Evolutionary conservation across 2,329 filamentous ascomycete genomes (phyloP).

Genomic region (Dothideomycetes sp.): DNA sequence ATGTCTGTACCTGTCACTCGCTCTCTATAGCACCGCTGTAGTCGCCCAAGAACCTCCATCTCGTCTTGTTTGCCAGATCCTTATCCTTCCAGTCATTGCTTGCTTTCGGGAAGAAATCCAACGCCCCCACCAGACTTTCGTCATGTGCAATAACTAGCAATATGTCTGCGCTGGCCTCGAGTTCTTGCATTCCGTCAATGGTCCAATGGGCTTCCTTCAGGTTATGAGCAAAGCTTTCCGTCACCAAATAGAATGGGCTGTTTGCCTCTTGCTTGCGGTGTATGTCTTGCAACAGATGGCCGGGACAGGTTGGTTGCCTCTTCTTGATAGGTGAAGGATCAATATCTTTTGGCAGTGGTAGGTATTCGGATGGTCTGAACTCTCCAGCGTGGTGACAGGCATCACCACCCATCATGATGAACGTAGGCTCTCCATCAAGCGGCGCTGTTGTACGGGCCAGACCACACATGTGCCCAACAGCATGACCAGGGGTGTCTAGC

Average conservation of each 20-base stretch:
- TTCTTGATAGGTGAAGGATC: conserved; percentile 25
- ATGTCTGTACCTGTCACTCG: neutral
- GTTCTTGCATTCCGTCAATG: conserved; percentile 38
- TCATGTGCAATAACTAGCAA: conserved; percentile 43
- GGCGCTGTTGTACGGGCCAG: conserved; percentile 34
- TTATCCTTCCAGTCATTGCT: conserved; percentile 40
- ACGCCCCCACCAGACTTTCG: conserved; percentile 31
- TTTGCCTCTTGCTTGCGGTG: conserved; percentile 27
- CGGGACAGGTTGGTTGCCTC: conserved; percentile 29
- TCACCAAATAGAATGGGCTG: conserved; percentile 29
- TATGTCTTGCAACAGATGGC: conserved; percentile 32
- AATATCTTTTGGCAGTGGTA: conserved; percentile 32
- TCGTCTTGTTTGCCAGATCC: conserved; percentile 36
- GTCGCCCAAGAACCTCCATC: conserved; percentile 45
- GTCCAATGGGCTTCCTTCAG: conserved; percentile 29
- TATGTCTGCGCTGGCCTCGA: conserved; percentile 37
- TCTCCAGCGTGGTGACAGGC: conserved; percentile 38
- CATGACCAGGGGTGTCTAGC: conserved; percentile 45
- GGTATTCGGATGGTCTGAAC: conserved; percentile 35
- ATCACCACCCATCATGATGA: conserved; percentile 45
- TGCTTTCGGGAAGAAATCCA: conserved; percentile 43
- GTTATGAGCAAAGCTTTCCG: conserved; percentile 26
- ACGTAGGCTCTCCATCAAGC: conserved; percentile 26
- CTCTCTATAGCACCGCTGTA: conserved; percentile 35
- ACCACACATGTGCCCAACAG: conserved; percentile 42